Evolutionary conservation across 73 alveolate genomes (phyloP).

Genomic region (Symbiodinium natans): DNA sequence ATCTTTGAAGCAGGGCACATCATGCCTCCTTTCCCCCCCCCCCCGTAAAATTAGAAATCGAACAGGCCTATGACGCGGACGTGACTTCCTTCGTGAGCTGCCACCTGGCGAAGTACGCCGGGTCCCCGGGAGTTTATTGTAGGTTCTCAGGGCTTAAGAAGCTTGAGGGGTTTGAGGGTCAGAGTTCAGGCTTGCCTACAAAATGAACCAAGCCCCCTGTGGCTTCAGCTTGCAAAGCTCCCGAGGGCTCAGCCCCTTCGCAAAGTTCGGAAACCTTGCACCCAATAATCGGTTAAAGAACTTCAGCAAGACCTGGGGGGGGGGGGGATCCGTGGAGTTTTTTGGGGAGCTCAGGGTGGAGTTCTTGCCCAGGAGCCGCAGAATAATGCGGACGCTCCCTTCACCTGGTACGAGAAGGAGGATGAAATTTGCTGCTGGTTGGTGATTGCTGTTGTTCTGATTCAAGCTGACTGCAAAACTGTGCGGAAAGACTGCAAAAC

Average conservation of each 20-base stretch:
- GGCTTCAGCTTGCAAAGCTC: no score
- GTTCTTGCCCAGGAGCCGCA: background rate
- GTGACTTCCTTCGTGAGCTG: slow-evolving; percentile 71
- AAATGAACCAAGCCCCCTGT: no score
- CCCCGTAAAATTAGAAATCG: no score
- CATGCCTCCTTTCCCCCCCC: no score
- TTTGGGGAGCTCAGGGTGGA: no score
- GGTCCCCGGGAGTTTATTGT: background rate
- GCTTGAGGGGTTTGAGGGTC: background rate
- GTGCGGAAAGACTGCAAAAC: no score
- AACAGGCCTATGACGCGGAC: slow-evolving; percentile 39
- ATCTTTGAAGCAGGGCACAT: no score
- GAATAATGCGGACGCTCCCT: slow-evolving; percentile 28
- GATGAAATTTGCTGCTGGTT: background rate
- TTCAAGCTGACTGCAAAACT: background rate
- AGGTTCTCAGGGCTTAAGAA: background rate
- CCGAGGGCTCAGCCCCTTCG: no score
- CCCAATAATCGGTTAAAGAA: no score
- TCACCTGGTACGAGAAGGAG: slow-evolving; percentile 71
- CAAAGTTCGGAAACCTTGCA: no score
- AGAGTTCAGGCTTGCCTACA: background rate
- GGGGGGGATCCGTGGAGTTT: no score
- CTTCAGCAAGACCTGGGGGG: no score
- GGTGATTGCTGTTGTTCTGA: background rate
- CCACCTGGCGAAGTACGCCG: slow-evolving; percentile 60